Base-by-base conservation (phyloP, 257 asterid species). In the Solanum bulbocastanum region DNA sequence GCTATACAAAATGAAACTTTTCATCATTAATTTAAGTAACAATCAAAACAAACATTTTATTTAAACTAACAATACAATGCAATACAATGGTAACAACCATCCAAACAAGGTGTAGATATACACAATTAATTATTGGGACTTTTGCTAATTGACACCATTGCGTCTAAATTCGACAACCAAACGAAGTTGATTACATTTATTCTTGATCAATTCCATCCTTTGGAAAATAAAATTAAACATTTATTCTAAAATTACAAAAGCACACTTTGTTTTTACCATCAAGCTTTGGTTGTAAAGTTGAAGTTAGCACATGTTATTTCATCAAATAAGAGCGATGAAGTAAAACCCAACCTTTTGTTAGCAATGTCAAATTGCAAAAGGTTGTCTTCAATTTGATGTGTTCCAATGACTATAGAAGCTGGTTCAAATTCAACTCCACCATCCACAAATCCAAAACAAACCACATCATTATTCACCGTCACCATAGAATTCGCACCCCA, bases 401-500 rank as follows among this genome's bases (percentile, higher is more conserved):
- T 89, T 52, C 93, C 93, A 8, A 91, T 87, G 37, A 87, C 91
- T 44, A 90, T 89, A 42, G 98, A 86, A 16, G 95, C 92, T 69
- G 30, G 81, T 73, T 73, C n/a, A 71, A 71, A 71, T 8, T 66
- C 52, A 78, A 78, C 12, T 5, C 90, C 89, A 11, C 85, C 83
- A 82, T 83, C 89, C 69, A 89, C 78, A 83, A 86, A 71, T 39
- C 87, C 89, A 22, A 89, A 37, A 72, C 90, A 89, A 33, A 78
- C 22, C 20, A 84, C 81, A 3, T 81, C 73, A 15, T 89, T 15
- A 42, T 62, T 83, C 49, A 87, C 72, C 4, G 10, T 2, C 27
- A 89, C 89, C 89, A 89, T 83, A 10, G 89, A 86, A n/a, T 89
- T 89, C 2, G 32, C 62, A 6, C 89, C 89, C 68, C 66, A 72